A percentile compares a stretch with the other conserved stretches of the same genome.
These are phyloP conservation scores for Gelatoporia subvermispora DNA, from an alignment of 768 basidiomycete genomes.

Conservation along the genomic window DNA sequence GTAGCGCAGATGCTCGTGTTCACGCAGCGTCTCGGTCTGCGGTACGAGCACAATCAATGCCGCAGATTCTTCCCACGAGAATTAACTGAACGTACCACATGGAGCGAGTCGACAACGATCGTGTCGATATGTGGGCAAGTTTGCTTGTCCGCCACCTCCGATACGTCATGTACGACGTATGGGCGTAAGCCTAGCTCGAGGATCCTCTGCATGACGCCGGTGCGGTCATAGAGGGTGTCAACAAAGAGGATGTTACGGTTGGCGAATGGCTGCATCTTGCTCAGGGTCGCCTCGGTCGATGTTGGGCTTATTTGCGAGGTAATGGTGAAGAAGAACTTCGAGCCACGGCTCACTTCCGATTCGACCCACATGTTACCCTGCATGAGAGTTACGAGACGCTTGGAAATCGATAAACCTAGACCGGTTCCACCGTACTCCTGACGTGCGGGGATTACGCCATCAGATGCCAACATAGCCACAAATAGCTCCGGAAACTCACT, in stretches of 20 bases:
- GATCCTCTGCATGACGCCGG: slow-evolving; percentile 72
- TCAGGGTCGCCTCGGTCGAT: slow-evolving; percentile 64
- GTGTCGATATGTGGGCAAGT: slow-evolving; percentile 88
- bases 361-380: slow-evolving; percentile 99
- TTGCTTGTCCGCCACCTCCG: slow-evolving; percentile 78
- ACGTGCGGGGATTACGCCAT: background rate
- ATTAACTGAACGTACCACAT: slow-evolving; percentile 53
- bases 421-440: slow-evolving; percentile 98
- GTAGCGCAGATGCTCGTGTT: slow-evolving; percentile 91
- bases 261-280: slow-evolving; percentile 82
- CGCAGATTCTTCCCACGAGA: background rate
- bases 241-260: slow-evolving; percentile 89
- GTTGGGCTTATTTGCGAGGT: slow-evolving; percentile 77
- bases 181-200: slow-evolving; percentile 75
- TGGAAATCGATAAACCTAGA: slow-evolving; percentile 94
- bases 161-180: slow-evolving; percentile 70
- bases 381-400: slow-evolving; percentile 95
- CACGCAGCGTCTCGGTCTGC: slow-evolving; percentile 85
- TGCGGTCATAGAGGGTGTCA: slow-evolving; percentile 75
- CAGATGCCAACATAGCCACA: slow-evolving; percentile 1
- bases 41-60: background rate
- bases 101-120: slow-evolving; percentile 88
- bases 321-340: slow-evolving; percentile 96
- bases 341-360: slow-evolving; percentile 87
- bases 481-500: slow-evolving; percentile 37